Base-by-base conservation (phyloP, 345 rosid species). In the Cardamine occulta region DNA sequence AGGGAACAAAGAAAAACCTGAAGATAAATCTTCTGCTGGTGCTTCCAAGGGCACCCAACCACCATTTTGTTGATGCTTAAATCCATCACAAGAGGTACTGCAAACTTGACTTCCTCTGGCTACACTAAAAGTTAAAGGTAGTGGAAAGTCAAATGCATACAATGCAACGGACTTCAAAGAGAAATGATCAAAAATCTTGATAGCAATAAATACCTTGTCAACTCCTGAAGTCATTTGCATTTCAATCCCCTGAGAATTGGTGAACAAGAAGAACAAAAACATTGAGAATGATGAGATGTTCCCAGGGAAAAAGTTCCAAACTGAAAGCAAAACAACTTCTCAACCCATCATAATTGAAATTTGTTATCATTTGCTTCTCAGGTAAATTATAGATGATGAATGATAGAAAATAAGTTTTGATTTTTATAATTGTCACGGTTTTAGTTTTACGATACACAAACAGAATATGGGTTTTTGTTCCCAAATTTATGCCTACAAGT, bases 21-120 rank as follows among this genome's bases (percentile, higher is more conserved):
- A 68, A 95, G 85, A 80, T 86, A 84, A 76, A 95, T 92, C 84
- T 88, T 95, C 82, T 90, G 98, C 56, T 83, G 85, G 80, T 88
- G 85, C 80, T 85, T 88, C 99, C 99, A 95, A 32, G 97, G 93
- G 75, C 97, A 93, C 45, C 85, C 96, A 49, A 7, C 83, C 63
- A 95, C 88, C 96, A 88, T 82, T 74, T 86, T 89, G 81, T 92
- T 95, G 67, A 95, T 86, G 85, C 80, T 85, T 84, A 83, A 74
- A 83, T 89, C 89, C 85, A 86, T 42, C 82, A 86, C n/a, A 69
- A 95, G 80, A 72, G 98, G 99, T 73, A 95, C 97, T 48, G 96
- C 80, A 84, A 95, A 90, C 82, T 84, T 95, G 15, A 95, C 99
- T 81, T 95, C 99, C 81, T 86, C 97, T 78, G 88, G 84, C 99